Base-by-base conservation (phyloP, 73 alveolate genomes). In the Paramecium caudatum region DNA sequence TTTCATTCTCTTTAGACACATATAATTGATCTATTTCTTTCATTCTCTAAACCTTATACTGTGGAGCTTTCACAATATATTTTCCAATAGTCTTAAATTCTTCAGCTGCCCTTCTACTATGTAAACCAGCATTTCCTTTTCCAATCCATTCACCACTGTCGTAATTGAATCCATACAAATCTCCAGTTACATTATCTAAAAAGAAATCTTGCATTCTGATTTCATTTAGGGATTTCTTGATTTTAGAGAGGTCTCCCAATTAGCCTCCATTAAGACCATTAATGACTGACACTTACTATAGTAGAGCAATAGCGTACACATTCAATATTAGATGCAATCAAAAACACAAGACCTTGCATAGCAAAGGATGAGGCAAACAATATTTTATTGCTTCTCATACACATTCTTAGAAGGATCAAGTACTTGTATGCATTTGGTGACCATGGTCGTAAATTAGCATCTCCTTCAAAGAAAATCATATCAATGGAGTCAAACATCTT, bases 111-210 rank as follows among this genome's bases (percentile, higher is more conserved):
- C 93, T 86, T 43, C 93, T 86, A 25, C 95, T 93, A 90, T 97
- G 99, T 61, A 97, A 80, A 23, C 99, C 99, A 46, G 94, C 95
- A 93, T 97, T 97, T 82, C 98, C 98, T 23, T 91, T 70, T 6
- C 99, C 97, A 9, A 92, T 94, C 99, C 99, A 97, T 70, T 90
- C 93, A 23, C 94, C 93, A 16, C 90, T 93, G 32, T 91, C 96
- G 43, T 90, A 82, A 41, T 93, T 87, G 88, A 95, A 97, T 47
- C 93, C 95, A 50, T 96, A 92, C 46, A 85, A 93, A 94, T 97
- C 99, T 10, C 99, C 99, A 86, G 98, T 96, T 34, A 94, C 94
- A 81, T 93, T 96, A 88, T 97, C 99, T 30, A 97, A 93, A 90
- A 96, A 97, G 43, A 91, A 96, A 55, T 96, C 95, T 69, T 90